These are phyloP conservation scores for Pistacia vera DNA, from an alignment of 345 rosid genomes.

Conservation along the genomic window DNA sequence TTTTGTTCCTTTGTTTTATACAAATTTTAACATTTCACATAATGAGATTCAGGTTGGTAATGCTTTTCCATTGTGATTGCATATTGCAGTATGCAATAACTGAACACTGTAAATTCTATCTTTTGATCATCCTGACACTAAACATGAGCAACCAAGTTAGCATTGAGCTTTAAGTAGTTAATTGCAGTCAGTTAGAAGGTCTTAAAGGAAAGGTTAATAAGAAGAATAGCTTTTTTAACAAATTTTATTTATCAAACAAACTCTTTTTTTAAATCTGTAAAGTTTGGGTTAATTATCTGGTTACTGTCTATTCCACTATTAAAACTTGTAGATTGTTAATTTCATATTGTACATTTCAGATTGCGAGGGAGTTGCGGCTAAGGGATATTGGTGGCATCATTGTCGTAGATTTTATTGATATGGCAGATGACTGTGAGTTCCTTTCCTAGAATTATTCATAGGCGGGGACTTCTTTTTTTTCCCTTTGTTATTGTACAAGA, in stretches of 20 bases:
- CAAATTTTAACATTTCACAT: background rate
- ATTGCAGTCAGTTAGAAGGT: slow-evolving; percentile 3
- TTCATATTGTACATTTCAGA: slow-evolving; percentile 49
- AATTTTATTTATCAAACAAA: background rate
- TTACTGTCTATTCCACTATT: slow-evolving; percentile 13
- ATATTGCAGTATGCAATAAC: background rate
- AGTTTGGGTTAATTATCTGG: slow-evolving; percentile 14
- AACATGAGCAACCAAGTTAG: no score
- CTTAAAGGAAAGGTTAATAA: background rate
- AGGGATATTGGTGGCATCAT: slow-evolving; percentile 97
- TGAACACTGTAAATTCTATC: background rate
- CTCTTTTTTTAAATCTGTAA: slow-evolving; percentile 6
- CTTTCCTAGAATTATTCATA: slow-evolving; percentile 11
- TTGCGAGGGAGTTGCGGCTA: slow-evolving; percentile 94
- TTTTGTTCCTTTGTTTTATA: background rate
- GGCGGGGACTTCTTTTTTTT: background rate
- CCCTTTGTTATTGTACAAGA: background rate
- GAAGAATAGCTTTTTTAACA: background rate
- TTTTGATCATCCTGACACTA: no score
- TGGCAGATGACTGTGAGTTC: slow-evolving; percentile 84
- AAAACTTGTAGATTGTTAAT: slow-evolving; percentile 13
- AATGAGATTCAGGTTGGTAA: background rate
- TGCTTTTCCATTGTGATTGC: background rate
- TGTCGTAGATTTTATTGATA: slow-evolving; percentile 97
- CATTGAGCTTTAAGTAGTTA: background rate